Conservation (phyloP, 345 rosid genomes). For the Citrus australasica region DNA sequence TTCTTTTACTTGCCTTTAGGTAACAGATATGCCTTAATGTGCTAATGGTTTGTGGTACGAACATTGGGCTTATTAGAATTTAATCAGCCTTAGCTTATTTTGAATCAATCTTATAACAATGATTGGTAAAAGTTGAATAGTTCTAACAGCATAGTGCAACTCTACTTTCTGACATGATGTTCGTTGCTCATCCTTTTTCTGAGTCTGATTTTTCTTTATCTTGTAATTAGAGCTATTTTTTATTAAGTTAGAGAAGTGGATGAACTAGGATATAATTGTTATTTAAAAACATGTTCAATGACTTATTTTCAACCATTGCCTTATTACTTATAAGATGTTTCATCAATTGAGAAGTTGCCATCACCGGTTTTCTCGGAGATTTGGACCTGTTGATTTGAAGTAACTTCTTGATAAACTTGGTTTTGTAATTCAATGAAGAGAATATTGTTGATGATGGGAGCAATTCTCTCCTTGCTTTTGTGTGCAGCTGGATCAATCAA, state of each 20-base stretch:
- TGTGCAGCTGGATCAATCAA: constrained; percentile 86
- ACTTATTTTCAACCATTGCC: neutral
- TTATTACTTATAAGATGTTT: neutral
- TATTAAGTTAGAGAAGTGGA: neutral
- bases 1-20: constrained; percentile 4
- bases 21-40: neutral
- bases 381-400: neutral
- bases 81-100: neutral
- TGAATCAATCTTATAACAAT: neutral
- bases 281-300: neutral
- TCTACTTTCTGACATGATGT: neutral
- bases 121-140: neutral
- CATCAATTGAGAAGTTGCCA: neutral
- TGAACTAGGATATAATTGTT: neutral
- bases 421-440: constrained; percentile 1
- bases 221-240: neutral
- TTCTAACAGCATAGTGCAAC: neutral
- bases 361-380: neutral
- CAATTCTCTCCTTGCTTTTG: constrained; percentile 8
- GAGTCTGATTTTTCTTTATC: neutral
- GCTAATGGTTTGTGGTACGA: neutral
- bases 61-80: neutral
- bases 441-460: neutral
- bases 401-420: neutral
- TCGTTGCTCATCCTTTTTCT: neutral